Conservation (phyloP, 371 early-diverging fungal species). For the Batkoa obscura region DNA sequence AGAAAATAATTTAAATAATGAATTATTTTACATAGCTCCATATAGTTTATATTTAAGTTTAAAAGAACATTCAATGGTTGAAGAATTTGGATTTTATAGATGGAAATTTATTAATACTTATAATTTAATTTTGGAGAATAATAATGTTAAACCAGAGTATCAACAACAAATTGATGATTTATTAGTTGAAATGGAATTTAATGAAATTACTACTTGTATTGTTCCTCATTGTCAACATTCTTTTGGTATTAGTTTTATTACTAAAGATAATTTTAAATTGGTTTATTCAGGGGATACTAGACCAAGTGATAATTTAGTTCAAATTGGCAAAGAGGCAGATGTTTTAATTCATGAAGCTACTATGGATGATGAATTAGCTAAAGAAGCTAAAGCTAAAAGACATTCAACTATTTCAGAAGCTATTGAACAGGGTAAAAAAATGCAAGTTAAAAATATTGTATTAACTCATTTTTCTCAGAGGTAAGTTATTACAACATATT, state of each 20-base stretch:
- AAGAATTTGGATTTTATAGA: conserved; percentile 30
- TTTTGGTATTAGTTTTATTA: conserved; percentile 51
- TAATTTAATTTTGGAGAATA: conserved; percentile 15
- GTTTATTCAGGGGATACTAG: conserved; percentile 95
- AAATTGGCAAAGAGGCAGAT: conserved; percentile 47
- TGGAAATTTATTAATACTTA: conserved; percentile 27
- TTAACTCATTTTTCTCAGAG: conserved; percentile 98
- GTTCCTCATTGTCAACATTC: conserved; percentile 68
- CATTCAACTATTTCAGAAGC: conserved; percentile 90
- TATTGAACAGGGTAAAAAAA: conserved; percentile 51
- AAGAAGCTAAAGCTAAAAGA: conserved; percentile 64
- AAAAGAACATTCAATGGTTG: conserved; percentile 41
- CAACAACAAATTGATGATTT: too few species aligned
- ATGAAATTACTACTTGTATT: conserved; percentile 31
- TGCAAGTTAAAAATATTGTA: conserved; percentile 64
- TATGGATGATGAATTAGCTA: conserved; percentile 58
- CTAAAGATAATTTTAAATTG: conserved; percentile 40
- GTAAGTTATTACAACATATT: conserved; percentile 24
- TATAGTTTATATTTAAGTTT: conserved; percentile 34
- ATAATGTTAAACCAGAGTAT: neutral
- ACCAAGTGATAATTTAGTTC: conserved; percentile 57
- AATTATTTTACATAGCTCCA: conserved; percentile 42
- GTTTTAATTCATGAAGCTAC: conserved; percentile 96
- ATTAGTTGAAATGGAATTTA: conserved; percentile 23
- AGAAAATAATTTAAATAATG: conserved; percentile 8